Conservation (phyloP, 805 yeast species). For the Suhomyces canberraensis region DNA sequence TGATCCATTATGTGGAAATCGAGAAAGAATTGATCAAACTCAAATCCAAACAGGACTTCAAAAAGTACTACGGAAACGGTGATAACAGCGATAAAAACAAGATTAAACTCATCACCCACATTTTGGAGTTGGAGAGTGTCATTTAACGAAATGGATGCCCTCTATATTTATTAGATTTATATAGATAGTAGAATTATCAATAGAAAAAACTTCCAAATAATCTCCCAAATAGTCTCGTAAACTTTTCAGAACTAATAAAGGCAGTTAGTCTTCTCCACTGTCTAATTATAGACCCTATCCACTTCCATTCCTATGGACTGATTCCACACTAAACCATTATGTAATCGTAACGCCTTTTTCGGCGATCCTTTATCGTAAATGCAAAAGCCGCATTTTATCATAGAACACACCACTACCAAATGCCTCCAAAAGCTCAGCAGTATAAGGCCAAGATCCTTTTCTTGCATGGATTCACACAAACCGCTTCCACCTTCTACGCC, state of each 20-base stretch:
- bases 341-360: no score
- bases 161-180: background rate
- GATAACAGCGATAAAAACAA: conserved; percentile 25
- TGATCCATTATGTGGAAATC: conserved; percentile 73
- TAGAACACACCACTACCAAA: background rate
- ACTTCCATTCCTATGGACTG: background rate
- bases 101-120: conserved; percentile 52
- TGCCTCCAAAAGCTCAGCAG: conserved; percentile 5
- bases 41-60: conserved; percentile 24
- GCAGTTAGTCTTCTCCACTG: no score
- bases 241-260: no score
- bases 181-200: background rate
- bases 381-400: no score
- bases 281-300: no score
- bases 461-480: conserved; percentile 88
- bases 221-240: no score
- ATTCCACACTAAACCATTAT: background rate
- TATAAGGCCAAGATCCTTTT: conserved; percentile 61
- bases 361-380: no score
- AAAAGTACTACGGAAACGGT: conserved; percentile 33
- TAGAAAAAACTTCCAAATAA: no score
- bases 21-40: conserved; percentile 48
- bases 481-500: conserved; percentile 76
- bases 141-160: no score
- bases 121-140: conserved; percentile 44